Conservation (phyloP, 1,284 basidiomycete genomes). For the Rhodotorula sp. region DNA sequence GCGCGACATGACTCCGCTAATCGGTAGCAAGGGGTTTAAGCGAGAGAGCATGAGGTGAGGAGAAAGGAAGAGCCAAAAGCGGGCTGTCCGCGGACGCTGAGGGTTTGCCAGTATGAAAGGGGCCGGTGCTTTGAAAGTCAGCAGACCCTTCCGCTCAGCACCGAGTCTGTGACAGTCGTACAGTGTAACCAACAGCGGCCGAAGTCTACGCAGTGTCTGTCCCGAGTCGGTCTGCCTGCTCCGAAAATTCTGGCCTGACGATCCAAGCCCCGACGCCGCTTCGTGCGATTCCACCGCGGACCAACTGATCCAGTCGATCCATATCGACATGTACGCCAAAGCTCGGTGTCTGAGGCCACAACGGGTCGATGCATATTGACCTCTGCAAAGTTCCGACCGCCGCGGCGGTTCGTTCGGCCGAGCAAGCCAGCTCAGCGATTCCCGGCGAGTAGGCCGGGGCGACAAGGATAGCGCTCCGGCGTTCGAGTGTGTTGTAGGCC, state of each 20-base stretch:
- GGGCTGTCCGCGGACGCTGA: not conserved
- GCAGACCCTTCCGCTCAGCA: too few species aligned
- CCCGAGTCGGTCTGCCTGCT: too few species aligned
- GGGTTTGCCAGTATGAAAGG: too few species aligned
- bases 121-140: too few species aligned
- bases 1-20: too few species aligned
- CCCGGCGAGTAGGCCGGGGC: constrained; percentile 23
- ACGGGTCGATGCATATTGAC: not conserved
- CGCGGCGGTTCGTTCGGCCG: not conserved
- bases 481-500: not conserved
- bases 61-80: not conserved
- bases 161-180: too few species aligned
- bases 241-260: not conserved
- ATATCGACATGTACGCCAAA: constrained; percentile 34
- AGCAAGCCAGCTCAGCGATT: not conserved
- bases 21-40: not conserved
- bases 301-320: constrained; percentile 22
- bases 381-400: too few species aligned
- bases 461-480: constrained; percentile 3
- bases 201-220: too few species aligned
- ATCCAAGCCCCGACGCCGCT: constrained; percentile 10
- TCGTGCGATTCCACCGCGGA: not conserved
- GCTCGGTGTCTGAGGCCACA: not conserved
- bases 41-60: not conserved
- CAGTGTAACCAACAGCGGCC: too few species aligned